These are phyloP conservation scores for Trypanosoma vivax DNA, from an alignment of 208 protist species.

Conservation along the genomic window DNA sequence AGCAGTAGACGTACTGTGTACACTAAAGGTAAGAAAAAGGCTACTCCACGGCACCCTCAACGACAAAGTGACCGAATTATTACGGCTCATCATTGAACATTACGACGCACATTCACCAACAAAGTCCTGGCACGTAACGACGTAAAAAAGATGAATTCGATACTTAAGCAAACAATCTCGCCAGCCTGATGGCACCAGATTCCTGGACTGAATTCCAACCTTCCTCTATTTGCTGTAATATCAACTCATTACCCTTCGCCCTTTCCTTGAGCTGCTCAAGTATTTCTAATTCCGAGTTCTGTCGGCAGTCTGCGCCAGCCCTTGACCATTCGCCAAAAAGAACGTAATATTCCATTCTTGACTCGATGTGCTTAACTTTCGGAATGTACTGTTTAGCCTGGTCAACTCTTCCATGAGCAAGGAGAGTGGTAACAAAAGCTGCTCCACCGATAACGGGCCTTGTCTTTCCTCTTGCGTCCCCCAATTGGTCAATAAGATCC, in stretches of 20 bases:
- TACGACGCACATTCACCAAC: too few species aligned
- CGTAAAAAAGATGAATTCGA: constrained; percentile 10
- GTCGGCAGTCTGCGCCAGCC: constrained; percentile 61
- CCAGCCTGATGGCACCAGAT: constrained; percentile 29
- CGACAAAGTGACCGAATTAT: too few species aligned
- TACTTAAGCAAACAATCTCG: constrained; percentile 33
- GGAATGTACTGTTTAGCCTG: constrained; percentile 71
- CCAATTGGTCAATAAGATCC: constrained; percentile 61
- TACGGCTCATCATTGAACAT: too few species aligned
- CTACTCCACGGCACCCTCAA: too few species aligned
- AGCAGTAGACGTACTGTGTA: not conserved
- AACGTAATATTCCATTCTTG: constrained; percentile 80
- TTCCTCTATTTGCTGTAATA: constrained; percentile 53
- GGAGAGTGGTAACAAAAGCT: constrained; percentile 46
- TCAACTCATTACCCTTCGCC: constrained; percentile 47
- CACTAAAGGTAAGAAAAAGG: constrained; percentile 1
- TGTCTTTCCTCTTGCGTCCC: constrained; percentile 25
- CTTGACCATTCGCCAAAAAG: constrained; percentile 62
- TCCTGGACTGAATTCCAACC: constrained; percentile 57
- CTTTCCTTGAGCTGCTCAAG: constrained; percentile 59
- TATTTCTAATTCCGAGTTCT: constrained; percentile 44
- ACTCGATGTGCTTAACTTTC: constrained; percentile 52
- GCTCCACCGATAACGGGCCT: constrained; percentile 43
- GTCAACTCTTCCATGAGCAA: constrained; percentile 41
- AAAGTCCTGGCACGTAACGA: constrained; percentile 6